Percentiles rank a stretch among this genome's conserved stretches.
phyloP scores from a whole-genome alignment of 2,329 filamentous ascomycete genomes.

The Phialemoniopsis sp. region DNA sequence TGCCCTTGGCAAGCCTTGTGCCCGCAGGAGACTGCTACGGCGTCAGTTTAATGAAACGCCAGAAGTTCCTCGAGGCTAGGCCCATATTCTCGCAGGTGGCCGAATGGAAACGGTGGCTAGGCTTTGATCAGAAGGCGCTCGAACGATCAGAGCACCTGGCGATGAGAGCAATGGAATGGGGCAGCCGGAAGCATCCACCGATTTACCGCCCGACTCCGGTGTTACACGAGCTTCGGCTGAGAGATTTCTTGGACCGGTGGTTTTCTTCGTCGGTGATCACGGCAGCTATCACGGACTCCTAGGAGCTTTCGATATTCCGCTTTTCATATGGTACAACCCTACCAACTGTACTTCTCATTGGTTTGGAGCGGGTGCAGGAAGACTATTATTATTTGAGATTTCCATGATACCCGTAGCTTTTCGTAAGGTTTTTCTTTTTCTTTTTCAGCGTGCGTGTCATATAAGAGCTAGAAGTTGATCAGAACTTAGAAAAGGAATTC shows the following conservation, averaged over 20 bases:
- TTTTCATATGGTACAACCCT: no score
- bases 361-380: no score
- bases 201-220: background rate
- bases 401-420: no score
- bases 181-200: background rate
- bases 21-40: constrained; percentile 3
- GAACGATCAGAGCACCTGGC: background rate
- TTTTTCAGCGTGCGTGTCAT: no score
- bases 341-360: no score
- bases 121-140: background rate
- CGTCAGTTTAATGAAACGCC: constrained; percentile 3
- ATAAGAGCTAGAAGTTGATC: no score
- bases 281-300: constrained; percentile 1
- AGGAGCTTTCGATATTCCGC: no score
- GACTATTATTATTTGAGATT: no score
- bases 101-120: constrained; percentile 2
- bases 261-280: background rate
- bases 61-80: constrained; percentile 2
- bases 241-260: constrained; percentile 4
- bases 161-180: no score
- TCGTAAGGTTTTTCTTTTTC: no score
- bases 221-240: constrained; percentile 3
- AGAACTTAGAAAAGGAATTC: no score
- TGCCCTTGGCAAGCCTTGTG: constrained; percentile 1
- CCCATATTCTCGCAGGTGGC: background rate